Base-by-base conservation (phyloP, 2,329 filamentous ascomycete species). In the Lachnellula suecica region DNA sequence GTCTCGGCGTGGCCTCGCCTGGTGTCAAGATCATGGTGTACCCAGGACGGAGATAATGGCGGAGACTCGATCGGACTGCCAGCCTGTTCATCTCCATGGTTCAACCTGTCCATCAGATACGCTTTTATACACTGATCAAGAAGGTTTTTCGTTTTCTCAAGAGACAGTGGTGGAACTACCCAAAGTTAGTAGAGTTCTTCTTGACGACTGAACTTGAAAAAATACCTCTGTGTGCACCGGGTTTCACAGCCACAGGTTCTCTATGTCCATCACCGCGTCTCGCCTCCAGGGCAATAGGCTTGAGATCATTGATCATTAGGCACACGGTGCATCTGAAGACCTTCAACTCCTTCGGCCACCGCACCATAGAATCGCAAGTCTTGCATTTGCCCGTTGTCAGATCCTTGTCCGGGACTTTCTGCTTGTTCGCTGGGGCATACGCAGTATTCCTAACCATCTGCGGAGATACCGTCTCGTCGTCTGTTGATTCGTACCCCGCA, bases 321-420 rank as follows among this genome's bases (percentile, higher is more conserved):
- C 91, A 96, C 49, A 89, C 87, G 38, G 88, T 88, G 69, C 91
- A 96, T 61, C 90, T 82, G 70, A 94, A 96, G 34, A 87, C 81
- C 31, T 81, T 81, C 56, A 91, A 72, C 48, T 86, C 82, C 56
- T 79, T 82, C 2, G 90, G 90, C 86, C 91, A 96, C 51, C 87
- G 81, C 59, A 95, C 86, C 51, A 85, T 82, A 49, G 87, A 88
- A 63, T 87, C 88, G 69, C 91, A 96, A 29, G 91, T 92, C 82
- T 93, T 91, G 68, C 91, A 96, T 62, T 83, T 85, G 20, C 89
- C 88, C 27, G 83, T 85, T 24, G 78, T 75, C 63, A 87, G 82
- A 60, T 89, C 83, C 60, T 78, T 82, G 58, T 76, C 74, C 19
- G 72, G 66, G n/a, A 70, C 55, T 43, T 64, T 66, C 35, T 61